phyloP scores from a whole-genome alignment of 768 basidiomycete species.

The Collybia sp. region DNA sequence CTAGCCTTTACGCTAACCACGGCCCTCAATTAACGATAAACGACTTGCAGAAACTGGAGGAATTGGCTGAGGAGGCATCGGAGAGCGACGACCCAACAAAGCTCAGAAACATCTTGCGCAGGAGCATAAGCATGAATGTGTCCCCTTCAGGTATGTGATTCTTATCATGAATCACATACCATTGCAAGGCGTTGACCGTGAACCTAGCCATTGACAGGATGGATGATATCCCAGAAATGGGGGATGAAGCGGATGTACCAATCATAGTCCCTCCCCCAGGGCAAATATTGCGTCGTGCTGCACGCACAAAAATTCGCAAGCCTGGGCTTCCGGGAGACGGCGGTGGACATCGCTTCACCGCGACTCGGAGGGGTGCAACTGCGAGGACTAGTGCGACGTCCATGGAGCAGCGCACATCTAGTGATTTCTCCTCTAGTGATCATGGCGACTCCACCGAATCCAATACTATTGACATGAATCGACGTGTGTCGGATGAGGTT shows the following conservation, averaged over 20 bases:
- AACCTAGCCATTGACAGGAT: slow-evolving; percentile 56
- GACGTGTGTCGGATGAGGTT: slow-evolving; percentile 45
- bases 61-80: slow-evolving; percentile 87
- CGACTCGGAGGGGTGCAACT: slow-evolving; percentile 34
- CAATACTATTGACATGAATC: slow-evolving; percentile 24
- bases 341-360: slow-evolving; percentile 77
- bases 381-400: slow-evolving; percentile 20
- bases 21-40: slow-evolving; percentile 88
- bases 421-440: slow-evolving; percentile 69
- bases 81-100: slow-evolving; percentile 76
- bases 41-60: slow-evolving; percentile 93
- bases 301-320: slow-evolving; percentile 95
- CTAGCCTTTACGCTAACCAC: slow-evolving; percentile 58
- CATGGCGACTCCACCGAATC: slow-evolving; percentile 50
- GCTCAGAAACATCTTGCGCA: slow-evolving; percentile 72
- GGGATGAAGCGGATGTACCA: slow-evolving; percentile 84
- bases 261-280: slow-evolving; percentile 88
- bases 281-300: slow-evolving; percentile 85
- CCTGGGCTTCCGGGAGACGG: slow-evolving; percentile 70
- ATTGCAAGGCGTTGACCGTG: slow-evolving; percentile 8
- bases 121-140: slow-evolving; percentile 85
- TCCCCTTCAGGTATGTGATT: slow-evolving; percentile 74
- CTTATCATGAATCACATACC: slow-evolving; percentile 5
- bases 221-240: slow-evolving; percentile 63
- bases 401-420: slow-evolving; percentile 54